A percentile compares a stretch with the other conserved stretches of the same genome.
These are phyloP conservation scores for Candida ortonii DNA, from an alignment of 805 yeast genomes.

Conservation along the genomic window DNA sequence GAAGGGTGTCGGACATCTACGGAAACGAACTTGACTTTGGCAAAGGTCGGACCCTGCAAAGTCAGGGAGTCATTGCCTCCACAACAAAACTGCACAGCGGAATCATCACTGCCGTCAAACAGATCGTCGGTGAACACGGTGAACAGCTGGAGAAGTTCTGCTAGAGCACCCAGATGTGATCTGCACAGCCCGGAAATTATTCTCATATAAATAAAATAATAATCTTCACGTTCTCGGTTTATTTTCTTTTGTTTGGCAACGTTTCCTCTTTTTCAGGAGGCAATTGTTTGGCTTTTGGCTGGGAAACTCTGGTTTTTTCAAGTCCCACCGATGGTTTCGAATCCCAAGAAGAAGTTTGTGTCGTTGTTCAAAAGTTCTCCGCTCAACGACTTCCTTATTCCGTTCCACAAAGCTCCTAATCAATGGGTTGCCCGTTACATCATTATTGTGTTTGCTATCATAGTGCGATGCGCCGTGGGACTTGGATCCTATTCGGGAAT, in stretches of 20 bases:
- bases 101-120: slow-evolving; percentile 49
- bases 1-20: slow-evolving; percentile 78
- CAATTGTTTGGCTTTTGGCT: no score
- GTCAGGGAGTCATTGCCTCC: slow-evolving; percentile 94
- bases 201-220: slow-evolving; percentile 1
- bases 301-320: no score
- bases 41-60: slow-evolving; percentile 72
- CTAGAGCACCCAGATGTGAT: slow-evolving; percentile 5
- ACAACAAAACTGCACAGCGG: slow-evolving; percentile 43
- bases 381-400: slow-evolving; percentile 69
- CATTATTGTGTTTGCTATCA: slow-evolving; percentile 65
- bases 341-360: slow-evolving; percentile 24
- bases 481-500: slow-evolving; percentile 84
- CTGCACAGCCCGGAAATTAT: slow-evolving; percentile 1
- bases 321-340: not conserved
- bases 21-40: slow-evolving; percentile 80
- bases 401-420: slow-evolving; percentile 75
- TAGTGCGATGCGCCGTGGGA: slow-evolving; percentile 82
- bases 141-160: slow-evolving; percentile 29
- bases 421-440: slow-evolving; percentile 90
- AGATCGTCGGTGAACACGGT: slow-evolving; percentile 34
- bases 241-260: not conserved
- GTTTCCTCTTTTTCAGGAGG: no score
- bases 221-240: no score
- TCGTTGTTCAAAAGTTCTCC: slow-evolving; percentile 51